Percentiles rank a stretch among this genome's conserved stretches.
Evolutionary conservation across 257 asterid species (phyloP).

Genomic region (Gentiana dahurica): DNA sequence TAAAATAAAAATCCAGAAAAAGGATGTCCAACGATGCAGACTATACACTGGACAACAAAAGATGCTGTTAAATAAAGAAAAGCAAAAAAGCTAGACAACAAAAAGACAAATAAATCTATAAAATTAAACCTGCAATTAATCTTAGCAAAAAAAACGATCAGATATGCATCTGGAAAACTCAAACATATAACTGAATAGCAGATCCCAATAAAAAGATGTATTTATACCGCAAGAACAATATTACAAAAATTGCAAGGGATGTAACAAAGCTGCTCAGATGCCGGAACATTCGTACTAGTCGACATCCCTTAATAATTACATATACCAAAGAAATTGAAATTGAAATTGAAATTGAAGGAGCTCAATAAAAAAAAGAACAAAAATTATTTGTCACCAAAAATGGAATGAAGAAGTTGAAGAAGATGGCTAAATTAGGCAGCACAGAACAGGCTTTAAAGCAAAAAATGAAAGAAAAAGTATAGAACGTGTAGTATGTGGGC

Average conservation of each 20-base stretch:
- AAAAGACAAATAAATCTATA: conserved; percentile 3
- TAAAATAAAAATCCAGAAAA: too few relatives aligned
- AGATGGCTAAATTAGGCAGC: neutral
- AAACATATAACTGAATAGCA: conserved; percentile 14
- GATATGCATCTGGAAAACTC: neutral
- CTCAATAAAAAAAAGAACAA: neutral
- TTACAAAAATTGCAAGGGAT: conserved; percentile 92
- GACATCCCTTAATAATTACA: conserved; percentile 16
- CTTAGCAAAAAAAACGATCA: conserved; percentile 12
- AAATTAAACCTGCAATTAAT: neutral
- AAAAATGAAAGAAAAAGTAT: too few relatives aligned
- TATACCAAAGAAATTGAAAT: neutral
- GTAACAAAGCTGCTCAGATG: conserved; percentile 66
- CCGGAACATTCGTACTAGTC: conserved; percentile 33
- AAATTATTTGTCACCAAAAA: neutral
- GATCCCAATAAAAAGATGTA: conserved; percentile 18
- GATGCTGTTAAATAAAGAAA: conserved; percentile 1
- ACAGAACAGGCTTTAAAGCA: neutral
- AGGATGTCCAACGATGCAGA: conserved; percentile 52
- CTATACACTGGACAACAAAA: conserved; percentile 30
- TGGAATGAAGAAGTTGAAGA: neutral
- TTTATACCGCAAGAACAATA: conserved; percentile 79
- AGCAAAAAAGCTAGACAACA: conserved; percentile 16
- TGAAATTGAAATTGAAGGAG: neutral
- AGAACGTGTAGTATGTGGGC: too few relatives aligned